Evolutionary conservation across 2,329 filamentous ascomycete species (phyloP).

Genomic region (Colletotrichum kahawae): DNA sequence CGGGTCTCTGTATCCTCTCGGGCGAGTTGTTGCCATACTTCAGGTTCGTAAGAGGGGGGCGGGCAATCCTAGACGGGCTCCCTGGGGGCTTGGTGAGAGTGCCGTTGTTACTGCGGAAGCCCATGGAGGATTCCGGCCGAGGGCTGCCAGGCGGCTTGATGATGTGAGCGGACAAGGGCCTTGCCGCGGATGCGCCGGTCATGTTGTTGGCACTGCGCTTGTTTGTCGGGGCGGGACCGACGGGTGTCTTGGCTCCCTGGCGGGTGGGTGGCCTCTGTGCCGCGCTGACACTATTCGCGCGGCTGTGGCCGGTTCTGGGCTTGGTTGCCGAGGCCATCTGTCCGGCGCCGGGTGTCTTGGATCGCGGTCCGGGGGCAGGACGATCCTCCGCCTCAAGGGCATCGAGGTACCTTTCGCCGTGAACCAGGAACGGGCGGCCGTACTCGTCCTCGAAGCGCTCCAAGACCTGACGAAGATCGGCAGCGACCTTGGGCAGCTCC

Average conservation of each 20-base stretch:
- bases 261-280: slow-evolving; percentile 8
- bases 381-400: slow-evolving; percentile 72
- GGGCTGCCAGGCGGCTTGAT: slow-evolving; percentile 17
- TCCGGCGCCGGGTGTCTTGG: slow-evolving; percentile 75
- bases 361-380: slow-evolving; percentile 56
- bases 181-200: slow-evolving; percentile 21
- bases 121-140: background rate
- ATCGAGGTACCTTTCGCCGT: slow-evolving; percentile 90
- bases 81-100: slow-evolving; percentile 35
- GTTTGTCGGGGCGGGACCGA: slow-evolving; percentile 40
- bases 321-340: slow-evolving; percentile 50
- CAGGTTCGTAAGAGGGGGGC: slow-evolving; percentile 72
- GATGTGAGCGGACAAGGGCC: slow-evolving; percentile 8
- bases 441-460: slow-evolving; percentile 94
- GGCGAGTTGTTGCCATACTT: slow-evolving; percentile 80
- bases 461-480: slow-evolving; percentile 81
- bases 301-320: slow-evolving; percentile 38
- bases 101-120: slow-evolving; percentile 22
- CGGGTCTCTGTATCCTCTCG: slow-evolving; percentile 62
- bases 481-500: slow-evolving; percentile 89
- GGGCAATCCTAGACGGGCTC: slow-evolving; percentile 72
- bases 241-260: slow-evolving; percentile 57
- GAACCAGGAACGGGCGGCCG: slow-evolving; percentile 89
- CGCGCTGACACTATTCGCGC: slow-evolving; percentile 40
- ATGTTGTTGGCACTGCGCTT: slow-evolving; percentile 31